Base-by-base conservation (phyloP, 805 yeast species). In the Spathaspora girioi region DNA sequence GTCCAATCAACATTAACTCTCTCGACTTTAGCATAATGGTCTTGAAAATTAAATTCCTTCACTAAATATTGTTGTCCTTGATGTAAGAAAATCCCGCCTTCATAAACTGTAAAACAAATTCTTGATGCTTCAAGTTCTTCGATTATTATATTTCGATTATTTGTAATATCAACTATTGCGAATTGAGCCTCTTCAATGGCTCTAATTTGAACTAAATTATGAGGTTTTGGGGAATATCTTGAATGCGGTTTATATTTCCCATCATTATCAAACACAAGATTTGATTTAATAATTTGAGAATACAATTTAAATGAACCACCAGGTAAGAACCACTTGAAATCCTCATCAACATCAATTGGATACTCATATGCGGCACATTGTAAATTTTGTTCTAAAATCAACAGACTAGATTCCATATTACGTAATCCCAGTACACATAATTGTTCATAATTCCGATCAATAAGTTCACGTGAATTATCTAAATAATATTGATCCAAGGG, bases 301-400 rank as follows among this genome's bases (percentile, higher is more conserved):
- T 58, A 46, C 8, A 32, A 23, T n/a, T 61, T 57, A 17, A 48
- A 47, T 10, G 50, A 47, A 3, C 50, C 49, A 17, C 51, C 54
- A 20, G 70, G 68, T 1, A 78, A 77, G 64, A 93, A 88, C 70
- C 82, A 89, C 48, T 65, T 63, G 2, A 65, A 56, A 56, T 89
- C 97, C 2, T 69, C 63, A 1, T 71, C 75, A 10, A 82, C 59
- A 31, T 65, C 65, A 7, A 93, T 70, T 0, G 97, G 94, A 26
- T 81, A 58, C 62, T 93, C 98, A 65, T 82, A 87, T 0, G 97
- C 96, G 0, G 98, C 97, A 75, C 98, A 94, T 62, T 92, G 98
- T 19, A 92, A 65, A 70, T 94, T 99, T 38, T 87, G 84, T 55
- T 89, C 93, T 54, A 88, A 62, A 0, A 92, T 81, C 46, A 71